Evolutionary conservation across 176 grass and related monocot genomes (phyloP), one percentile per base, ranked within the genome.

Genomic region (Oryza rufipogon): DNA sequence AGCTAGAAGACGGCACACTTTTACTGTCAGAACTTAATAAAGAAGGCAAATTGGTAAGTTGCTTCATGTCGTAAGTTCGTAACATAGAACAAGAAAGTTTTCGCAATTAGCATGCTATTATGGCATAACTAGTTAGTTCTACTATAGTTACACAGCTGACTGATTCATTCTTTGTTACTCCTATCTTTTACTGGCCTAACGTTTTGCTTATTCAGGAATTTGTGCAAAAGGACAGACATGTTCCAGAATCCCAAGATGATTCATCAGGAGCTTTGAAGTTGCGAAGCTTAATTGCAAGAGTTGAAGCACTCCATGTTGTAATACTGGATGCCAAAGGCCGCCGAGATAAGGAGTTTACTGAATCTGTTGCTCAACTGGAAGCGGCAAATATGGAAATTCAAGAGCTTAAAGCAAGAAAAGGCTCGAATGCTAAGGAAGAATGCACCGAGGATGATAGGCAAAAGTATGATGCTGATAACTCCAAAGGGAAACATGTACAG

Each of bases 251-350:
- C 39, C 42, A 61, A 76, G 42, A 60, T 58, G 64, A 46, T 38
- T 26, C 58, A 68, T 76, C 82, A 42, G 90, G 73, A 80, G 78
- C 81, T 73, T 61, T 82, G 20, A 51, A 83, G 80, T 80, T 94
- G 87, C 84, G 80, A 56, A 87, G 84, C 60, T 84, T 92, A 61
- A 88, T 84, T 80, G 36, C 74, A 71, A 92, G 91, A 83, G 88
- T 89, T 26, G 82, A 94, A 90, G 70, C 81, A 78, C 84, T 94
- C 69, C 81, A 79, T 73, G 73, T 66, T 44, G 71, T 60, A 78
- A 76, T 87, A 70, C 64, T 81, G 68, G 71, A 78, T 74, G 64
- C 69, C 13, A 80, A 71, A 73, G 71, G 46, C 78, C 44, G 25
- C 33, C 67, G 60, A 70, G 78, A 95, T 66, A 84, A 88, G 20